A percentile compares a stretch with the other conserved stretches of the same genome.
These are phyloP conservation scores for Phytophthora cactorum DNA, from an alignment of 352 stramenopile genomes.

Conservation along the genomic window DNA sequence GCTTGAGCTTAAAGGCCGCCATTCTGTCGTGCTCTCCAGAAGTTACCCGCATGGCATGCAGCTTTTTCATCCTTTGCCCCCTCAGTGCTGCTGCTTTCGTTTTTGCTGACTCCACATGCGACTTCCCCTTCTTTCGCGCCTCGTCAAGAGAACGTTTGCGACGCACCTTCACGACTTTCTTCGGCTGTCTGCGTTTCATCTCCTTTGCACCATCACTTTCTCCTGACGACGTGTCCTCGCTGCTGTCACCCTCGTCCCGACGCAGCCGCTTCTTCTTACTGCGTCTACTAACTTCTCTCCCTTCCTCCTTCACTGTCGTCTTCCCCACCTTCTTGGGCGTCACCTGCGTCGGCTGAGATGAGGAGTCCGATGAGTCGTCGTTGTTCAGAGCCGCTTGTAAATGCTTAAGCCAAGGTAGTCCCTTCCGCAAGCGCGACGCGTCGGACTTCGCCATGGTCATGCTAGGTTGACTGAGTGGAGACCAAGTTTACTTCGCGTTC, in stretches of 20 bases:
- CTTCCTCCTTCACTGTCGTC: slow-evolving; percentile 1
- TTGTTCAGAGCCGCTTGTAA: slow-evolving; percentile 28
- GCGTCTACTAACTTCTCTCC: not conserved
- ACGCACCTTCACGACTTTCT: slow-evolving; percentile 7
- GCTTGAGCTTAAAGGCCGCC: slow-evolving; percentile 7
- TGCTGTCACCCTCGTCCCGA: not conserved
- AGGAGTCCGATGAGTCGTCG: slow-evolving; percentile 37
- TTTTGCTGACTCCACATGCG: not conserved
- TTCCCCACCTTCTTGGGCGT: slow-evolving; percentile 6
- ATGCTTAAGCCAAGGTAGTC: slow-evolving; percentile 33
- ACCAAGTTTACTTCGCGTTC: slow-evolving; percentile 1
- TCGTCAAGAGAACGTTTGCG: slow-evolving; percentile 7
- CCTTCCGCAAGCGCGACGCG: slow-evolving; percentile 11
- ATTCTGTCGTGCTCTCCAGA: slow-evolving; percentile 6
- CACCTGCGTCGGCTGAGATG: slow-evolving; percentile 3
- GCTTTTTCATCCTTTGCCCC: slow-evolving; percentile 11
- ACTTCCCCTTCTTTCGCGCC: not conserved
- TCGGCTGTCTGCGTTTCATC: not conserved
- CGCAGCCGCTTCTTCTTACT: slow-evolving; percentile 12
- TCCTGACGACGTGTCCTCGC: slow-evolving; percentile 6
- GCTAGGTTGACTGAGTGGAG: slow-evolving; percentile 4
- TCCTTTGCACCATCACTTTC: not conserved
- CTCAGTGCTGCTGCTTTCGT: slow-evolving; percentile 3
- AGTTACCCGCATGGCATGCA: not conserved
- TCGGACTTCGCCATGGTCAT: slow-evolving; percentile 8